Base-by-base conservation (phyloP, 805 yeast genomes). In the Yarrowia sp. region DNA sequence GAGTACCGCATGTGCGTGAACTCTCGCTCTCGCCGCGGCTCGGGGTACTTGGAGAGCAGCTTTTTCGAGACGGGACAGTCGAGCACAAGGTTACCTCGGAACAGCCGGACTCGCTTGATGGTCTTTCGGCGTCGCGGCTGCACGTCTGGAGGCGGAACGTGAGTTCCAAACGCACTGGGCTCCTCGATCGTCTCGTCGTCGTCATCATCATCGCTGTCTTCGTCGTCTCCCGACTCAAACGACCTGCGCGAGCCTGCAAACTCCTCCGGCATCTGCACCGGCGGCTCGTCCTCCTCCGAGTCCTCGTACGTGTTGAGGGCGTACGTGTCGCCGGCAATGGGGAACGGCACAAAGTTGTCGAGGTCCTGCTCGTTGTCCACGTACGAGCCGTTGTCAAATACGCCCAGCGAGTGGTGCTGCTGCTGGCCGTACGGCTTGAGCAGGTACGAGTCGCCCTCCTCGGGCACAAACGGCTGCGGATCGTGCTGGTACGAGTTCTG, bases 1-100 rank as follows among this genome's bases (percentile, higher is more conserved):
- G 94, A 90, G 74, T 92, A 93, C 72, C 98, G 81, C 93, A 93
- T 86, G 68, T 86, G 90, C 32, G 84, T 80, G 79, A 87, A 87
- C 77, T 93, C 88, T 71, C 92, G 71, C 78, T 75, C 72, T 67
- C 75, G 41, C 68, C 77, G 67, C 64, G 81, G 70, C 70, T 79
- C 75, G 62, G 82, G 74, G 68, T 81, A 86, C 68, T 82, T 83
- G 51, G 76, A 74, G 42, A 87, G 74, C 56, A 90, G 78, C 53
- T 83, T 80, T 29, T 83, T 81, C n/a, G 96, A 85, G 1, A 90
- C 92, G 10, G 96, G 96, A 70, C 96, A 90, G 73, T 90, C 97
- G 63, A 90, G 80, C 32, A 90, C 89, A 70, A 90, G 81, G 70
- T 90, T 90, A 62, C 96, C 97, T 65, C 82, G 80, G 71, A 82